Conservation (phyloP, 768 basidiomycete species). For the Kwoniella dendrophila region DNA sequence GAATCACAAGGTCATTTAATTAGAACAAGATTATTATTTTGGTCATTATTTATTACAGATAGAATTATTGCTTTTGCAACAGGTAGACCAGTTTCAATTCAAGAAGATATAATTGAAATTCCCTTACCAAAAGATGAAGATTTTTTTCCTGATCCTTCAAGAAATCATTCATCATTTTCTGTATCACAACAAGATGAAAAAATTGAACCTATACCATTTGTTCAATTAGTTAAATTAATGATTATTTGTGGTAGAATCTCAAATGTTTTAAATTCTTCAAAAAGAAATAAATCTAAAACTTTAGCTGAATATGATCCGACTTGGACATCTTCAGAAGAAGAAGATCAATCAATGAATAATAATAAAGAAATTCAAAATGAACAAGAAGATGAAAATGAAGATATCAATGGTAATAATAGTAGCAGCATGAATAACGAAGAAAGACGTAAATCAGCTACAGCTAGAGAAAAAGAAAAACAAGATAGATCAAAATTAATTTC, state of each 20-base stretch:
- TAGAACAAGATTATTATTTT: slow-evolving; percentile 49
- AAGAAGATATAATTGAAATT: slow-evolving; percentile 52
- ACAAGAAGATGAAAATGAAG: too few relatives aligned
- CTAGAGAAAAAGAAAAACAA: too few relatives aligned
- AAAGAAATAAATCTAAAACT: too few relatives aligned
- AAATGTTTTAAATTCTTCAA: slow-evolving; percentile 52
- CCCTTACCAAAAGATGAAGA: slow-evolving; percentile 51
- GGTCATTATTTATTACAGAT: slow-evolving; percentile 52
- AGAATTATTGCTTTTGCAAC: slow-evolving; percentile 49
- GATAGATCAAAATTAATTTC: slow-evolving; percentile 41
- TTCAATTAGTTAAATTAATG: slow-evolving; percentile 51
- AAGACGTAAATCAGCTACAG: too few relatives aligned
- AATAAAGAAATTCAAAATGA: too few relatives aligned
- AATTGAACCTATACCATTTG: slow-evolving; percentile 50
- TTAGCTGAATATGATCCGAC: too few relatives aligned
- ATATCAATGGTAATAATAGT: too few relatives aligned
- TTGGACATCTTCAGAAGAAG: too few relatives aligned
- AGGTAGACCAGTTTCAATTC: slow-evolving; percentile 42
- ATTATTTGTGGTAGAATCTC: slow-evolving; percentile 52
- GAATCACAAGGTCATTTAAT: slow-evolving; percentile 49
- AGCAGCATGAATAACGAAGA: too few relatives aligned
- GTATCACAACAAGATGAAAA: slow-evolving; percentile 23
- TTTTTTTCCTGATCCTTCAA: slow-evolving; percentile 49
- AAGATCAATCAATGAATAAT: too few relatives aligned
- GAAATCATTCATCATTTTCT: slow-evolving; percentile 38